These are phyloP conservation scores for Venturia asperata DNA, from an alignment of 2,329 filamentous ascomycete genomes.

Conservation along the genomic window DNA sequence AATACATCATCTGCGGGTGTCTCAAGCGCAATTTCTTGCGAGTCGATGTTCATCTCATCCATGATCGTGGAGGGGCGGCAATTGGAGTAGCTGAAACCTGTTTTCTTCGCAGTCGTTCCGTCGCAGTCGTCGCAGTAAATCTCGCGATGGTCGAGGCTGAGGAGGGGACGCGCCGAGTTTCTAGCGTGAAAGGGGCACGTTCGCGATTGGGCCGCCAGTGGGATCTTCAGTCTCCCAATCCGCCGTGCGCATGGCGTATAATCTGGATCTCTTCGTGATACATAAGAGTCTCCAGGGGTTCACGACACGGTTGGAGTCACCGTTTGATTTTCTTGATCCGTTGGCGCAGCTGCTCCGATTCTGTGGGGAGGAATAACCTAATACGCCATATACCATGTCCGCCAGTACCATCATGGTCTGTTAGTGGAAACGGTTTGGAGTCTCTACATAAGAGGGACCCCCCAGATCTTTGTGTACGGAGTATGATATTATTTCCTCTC, in stretches of 20 bases:
- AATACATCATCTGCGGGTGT: conserved; percentile 36
- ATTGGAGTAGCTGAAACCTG: not conserved
- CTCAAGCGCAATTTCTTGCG: conserved; percentile 31
- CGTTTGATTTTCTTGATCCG: not conserved
- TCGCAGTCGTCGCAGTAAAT: not conserved
- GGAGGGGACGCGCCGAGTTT: conserved; percentile 4
- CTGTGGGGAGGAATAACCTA: conserved; percentile 3
- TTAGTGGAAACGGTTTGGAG: conserved; percentile 3
- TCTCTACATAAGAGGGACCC: not conserved
- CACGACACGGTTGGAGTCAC: not conserved
- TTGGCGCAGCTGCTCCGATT: not conserved
- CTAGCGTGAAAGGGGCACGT: conserved; percentile 3
- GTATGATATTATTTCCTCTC: not conserved
- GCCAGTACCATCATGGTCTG: not conserved
- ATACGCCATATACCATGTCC: not conserved
- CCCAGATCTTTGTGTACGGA: not conserved
- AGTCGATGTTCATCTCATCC: conserved; percentile 23
- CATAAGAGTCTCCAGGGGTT: not conserved
- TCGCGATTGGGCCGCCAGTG: not conserved
- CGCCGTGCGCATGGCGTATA: not conserved
- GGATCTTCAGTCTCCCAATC: not conserved
- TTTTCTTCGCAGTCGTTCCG: not conserved
- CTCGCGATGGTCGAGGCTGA: not conserved
- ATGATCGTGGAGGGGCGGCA: not conserved
- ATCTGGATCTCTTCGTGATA: not conserved